These are phyloP conservation scores for Metschnikowia sp. DNA, from an alignment of 805 yeast species.

Conservation along the genomic window DNA sequence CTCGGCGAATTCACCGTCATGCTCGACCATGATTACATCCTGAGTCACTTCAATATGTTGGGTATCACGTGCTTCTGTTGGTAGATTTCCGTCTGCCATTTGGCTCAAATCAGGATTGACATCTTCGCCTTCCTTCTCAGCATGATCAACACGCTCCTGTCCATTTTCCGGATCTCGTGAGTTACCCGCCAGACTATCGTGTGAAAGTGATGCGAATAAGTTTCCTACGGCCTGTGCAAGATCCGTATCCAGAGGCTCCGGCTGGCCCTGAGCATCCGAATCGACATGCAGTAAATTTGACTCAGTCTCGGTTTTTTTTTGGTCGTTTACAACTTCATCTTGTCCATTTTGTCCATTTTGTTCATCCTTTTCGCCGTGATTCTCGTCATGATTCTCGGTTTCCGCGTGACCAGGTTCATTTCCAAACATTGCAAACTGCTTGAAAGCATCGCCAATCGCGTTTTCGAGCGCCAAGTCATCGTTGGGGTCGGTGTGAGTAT, in stretches of 20 bases:
- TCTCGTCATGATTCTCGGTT: neutral
- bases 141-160: neutral
- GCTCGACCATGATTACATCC: too few relatives aligned
- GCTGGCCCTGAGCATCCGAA: neutral
- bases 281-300: neutral
- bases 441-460: constrained; percentile 39
- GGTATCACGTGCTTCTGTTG: neutral
- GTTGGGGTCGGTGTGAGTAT: neutral
- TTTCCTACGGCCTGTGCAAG: constrained; percentile 8
- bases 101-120: neutral
- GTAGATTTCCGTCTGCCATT: neutral
- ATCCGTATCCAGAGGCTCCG: constrained; percentile 3
- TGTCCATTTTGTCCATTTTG: neutral
- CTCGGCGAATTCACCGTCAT: too few relatives aligned
- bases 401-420: neutral
- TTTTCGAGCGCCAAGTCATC: constrained; percentile 22
- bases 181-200: neutral
- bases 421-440: constrained; percentile 25
- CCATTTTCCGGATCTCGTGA: neutral
- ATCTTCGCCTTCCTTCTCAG: neutral
- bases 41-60: too few relatives aligned
- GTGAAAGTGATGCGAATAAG: constrained; percentile 2
- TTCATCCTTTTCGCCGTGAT: neutral
- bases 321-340: neutral
- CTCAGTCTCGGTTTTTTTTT: neutral